Conservation (phyloP, 164 flowering plant genomes). For the Vitis amurensis region DNA sequence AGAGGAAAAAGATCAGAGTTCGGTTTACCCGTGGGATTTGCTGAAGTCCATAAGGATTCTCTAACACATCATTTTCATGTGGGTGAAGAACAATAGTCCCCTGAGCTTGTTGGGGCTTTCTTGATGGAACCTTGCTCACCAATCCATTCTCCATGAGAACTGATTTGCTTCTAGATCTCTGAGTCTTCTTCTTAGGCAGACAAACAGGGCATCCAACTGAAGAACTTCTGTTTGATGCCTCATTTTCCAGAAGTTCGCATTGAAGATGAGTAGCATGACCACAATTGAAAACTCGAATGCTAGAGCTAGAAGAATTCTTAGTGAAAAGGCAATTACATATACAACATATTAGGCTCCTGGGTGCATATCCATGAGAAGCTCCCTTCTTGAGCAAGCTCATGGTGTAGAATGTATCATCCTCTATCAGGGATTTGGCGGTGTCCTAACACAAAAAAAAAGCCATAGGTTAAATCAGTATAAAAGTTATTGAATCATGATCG, state of each 20-base stretch:
- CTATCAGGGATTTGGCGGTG: slow-evolving; percentile 91
- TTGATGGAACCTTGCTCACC: slow-evolving; percentile 42
- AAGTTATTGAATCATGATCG: neutral
- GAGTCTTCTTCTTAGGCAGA: slow-evolving; percentile 69
- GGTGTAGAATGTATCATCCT: slow-evolving; percentile 87
- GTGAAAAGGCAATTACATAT: slow-evolving; percentile 63
- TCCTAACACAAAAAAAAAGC: slow-evolving; percentile 43
- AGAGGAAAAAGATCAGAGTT: neutral
- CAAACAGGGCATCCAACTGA: slow-evolving; percentile 84
- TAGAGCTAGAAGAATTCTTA: slow-evolving; percentile 46
- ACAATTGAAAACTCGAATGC: slow-evolving; percentile 73
- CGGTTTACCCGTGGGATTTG: slow-evolving; percentile 72
- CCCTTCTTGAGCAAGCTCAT: slow-evolving; percentile 90
- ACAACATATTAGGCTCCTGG: slow-evolving; percentile 62
- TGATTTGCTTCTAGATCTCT: slow-evolving; percentile 49
- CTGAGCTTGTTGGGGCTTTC: slow-evolving; percentile 30
- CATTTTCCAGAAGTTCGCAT: slow-evolving; percentile 66
- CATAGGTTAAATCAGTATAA: neutral
- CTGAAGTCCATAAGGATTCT: slow-evolving; percentile 55
- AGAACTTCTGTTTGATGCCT: slow-evolving; percentile 27
- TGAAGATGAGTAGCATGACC: slow-evolving; percentile 91
- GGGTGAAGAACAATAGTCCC: slow-evolving; percentile 31
- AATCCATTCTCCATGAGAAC: slow-evolving; percentile 47
- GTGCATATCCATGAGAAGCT: slow-evolving; percentile 93
- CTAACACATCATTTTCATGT: slow-evolving; percentile 56